phyloP scores from a whole-genome alignment of 2,329 filamentous ascomycete species.

The Nigrospora sphaerica region DNA sequence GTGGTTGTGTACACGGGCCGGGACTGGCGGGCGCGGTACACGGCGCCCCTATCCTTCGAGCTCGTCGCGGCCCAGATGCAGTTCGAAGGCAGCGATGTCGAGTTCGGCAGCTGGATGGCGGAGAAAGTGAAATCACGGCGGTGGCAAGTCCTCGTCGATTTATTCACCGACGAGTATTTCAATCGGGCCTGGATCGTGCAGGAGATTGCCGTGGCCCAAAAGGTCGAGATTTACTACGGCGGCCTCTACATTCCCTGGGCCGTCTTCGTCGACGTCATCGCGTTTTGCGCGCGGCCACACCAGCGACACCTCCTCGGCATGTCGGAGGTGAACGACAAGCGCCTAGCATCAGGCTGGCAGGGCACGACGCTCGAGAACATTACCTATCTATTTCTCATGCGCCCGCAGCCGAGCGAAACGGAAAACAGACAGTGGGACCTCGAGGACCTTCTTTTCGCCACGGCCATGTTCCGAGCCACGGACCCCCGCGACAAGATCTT shows the following conservation, averaged over 20 bases:
- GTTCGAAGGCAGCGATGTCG: neutral
- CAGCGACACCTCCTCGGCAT: no score
- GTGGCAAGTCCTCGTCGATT: constrained; percentile 4
- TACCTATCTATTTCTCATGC: no score
- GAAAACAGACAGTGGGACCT: no score
- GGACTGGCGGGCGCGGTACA: constrained; percentile 4
- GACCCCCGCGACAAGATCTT: no score
- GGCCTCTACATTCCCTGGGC: constrained; percentile 6
- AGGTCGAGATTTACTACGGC: constrained; percentile 6
- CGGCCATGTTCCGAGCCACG: no score
- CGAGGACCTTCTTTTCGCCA: no score
- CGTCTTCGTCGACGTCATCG: neutral
- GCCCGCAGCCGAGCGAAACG: no score
- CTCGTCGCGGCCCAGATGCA: neutral
- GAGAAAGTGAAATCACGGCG: neutral
- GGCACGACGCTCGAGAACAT: no score
- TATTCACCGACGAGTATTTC: constrained; percentile 8
- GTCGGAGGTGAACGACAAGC: no score
- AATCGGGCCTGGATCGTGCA: constrained; percentile 8
- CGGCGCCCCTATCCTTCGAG: constrained; percentile 2
- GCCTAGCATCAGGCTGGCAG: no score
- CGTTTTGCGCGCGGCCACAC: no score
- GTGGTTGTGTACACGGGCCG: constrained; percentile 5
- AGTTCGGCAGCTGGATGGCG: neutral
- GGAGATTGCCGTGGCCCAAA: constrained; percentile 5